These are phyloP conservation scores for Leptomonas pyrrhocoris DNA, from an alignment of 208 protist species.

Conservation along the genomic window DNA sequence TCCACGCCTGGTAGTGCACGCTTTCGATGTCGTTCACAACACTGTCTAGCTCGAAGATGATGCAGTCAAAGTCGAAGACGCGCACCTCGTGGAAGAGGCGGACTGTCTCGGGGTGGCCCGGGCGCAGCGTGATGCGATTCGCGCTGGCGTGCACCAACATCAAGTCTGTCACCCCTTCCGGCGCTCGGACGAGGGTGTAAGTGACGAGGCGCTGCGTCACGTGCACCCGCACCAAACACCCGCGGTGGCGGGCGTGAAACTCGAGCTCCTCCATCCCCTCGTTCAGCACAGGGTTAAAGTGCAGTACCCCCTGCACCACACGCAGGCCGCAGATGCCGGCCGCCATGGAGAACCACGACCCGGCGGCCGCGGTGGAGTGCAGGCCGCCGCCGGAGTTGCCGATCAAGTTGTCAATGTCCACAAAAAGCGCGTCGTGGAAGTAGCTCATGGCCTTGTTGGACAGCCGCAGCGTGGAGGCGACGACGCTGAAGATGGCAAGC, in stretches of 20 bases:
- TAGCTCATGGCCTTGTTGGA: conserved; percentile 66
- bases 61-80: conserved; percentile 88
- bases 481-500: conserved; percentile 72
- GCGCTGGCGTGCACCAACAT: conserved; percentile 77
- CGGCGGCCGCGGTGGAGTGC: conserved; percentile 75
- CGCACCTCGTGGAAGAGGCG: conserved; percentile 72
- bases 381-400: conserved; percentile 77
- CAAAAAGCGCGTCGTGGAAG: conserved; percentile 57
- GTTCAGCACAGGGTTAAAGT: conserved; percentile 83
- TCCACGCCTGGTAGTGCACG: conserved; percentile 88
- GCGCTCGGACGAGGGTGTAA: conserved; percentile 68
- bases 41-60: conserved; percentile 90
- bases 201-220: conserved; percentile 71
- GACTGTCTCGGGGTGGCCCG: conserved; percentile 63
- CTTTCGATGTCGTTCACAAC: conserved; percentile 81
- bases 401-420: conserved; percentile 80
- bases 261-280: conserved; percentile 80
- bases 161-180: conserved; percentile 47
- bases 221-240: conserved; percentile 74
- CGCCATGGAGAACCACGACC: conserved; percentile 81
- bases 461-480: conserved; percentile 67
- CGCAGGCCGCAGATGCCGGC: conserved; percentile 86
- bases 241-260: conserved; percentile 75
- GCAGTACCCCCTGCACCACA: conserved; percentile 67
- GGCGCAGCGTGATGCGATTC: conserved; percentile 64